Percentiles rank a stretch among this genome's conserved stretches.
phyloP scores from a whole-genome alignment of 805 yeast genomes.

The Starmerella etchellsii region DNA sequence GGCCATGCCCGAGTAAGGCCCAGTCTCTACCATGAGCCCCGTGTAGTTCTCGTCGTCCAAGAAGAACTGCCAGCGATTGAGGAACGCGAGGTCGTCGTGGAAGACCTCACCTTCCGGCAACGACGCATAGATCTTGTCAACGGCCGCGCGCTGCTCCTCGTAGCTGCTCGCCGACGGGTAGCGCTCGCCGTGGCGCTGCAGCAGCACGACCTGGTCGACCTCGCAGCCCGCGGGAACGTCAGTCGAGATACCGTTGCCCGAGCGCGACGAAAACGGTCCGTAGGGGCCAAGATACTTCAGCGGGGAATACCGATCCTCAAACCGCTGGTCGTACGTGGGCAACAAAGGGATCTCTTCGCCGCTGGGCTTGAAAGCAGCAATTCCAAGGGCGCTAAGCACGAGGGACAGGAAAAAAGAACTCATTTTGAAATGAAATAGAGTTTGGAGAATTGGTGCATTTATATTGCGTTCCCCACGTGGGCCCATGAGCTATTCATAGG shows the following conservation, averaged over 20 bases:
- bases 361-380: slow-evolving; percentile 3
- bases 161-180: slow-evolving; percentile 26
- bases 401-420: background rate
- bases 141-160: slow-evolving; percentile 21
- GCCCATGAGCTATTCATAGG: no score
- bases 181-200: slow-evolving; percentile 45
- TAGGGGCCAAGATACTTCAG: slow-evolving; percentile 36
- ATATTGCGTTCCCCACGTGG: no score
- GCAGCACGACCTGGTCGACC: slow-evolving; percentile 38
- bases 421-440: no score
- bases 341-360: background rate
- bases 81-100: slow-evolving; percentile 16
- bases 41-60: slow-evolving; percentile 27
- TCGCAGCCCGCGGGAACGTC: slow-evolving; percentile 37
- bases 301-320: slow-evolving; percentile 34
- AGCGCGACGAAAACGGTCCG: slow-evolving; percentile 38
- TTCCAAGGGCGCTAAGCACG: no score
- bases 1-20: slow-evolving; percentile 37
- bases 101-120: background rate
- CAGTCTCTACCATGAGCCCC: slow-evolving; percentile 32
- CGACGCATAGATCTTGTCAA: slow-evolving; percentile 7
- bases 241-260: slow-evolving; percentile 38
- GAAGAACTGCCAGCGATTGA: slow-evolving; percentile 19
- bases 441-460: no score
- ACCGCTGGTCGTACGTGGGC: slow-evolving; percentile 20